These are phyloP conservation scores for Nematodospora valgi DNA, from an alignment of 805 yeast genomes.

Conservation along the genomic window DNA sequence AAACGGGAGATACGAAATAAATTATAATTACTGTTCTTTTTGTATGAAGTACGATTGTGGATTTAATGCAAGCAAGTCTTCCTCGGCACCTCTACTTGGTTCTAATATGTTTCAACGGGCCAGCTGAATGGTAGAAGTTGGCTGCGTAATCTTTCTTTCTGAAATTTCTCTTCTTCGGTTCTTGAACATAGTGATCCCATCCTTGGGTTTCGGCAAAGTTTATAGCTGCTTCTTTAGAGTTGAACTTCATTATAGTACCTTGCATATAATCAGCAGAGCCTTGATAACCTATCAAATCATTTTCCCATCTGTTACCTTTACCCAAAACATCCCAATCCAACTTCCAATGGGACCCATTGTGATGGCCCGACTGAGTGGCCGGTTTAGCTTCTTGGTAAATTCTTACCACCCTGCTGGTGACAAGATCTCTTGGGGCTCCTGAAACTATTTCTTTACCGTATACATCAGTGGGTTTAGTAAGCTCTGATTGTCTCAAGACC, in stretches of 20 bases:
- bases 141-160: constrained; percentile 70
- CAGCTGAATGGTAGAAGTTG: constrained; percentile 66
- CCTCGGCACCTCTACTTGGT: constrained; percentile 74
- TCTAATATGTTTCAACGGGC: constrained; percentile 75
- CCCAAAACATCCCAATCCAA: constrained; percentile 80
- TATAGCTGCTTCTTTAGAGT: constrained; percentile 71
- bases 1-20: no score
- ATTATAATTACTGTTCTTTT: no score
- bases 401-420: constrained; percentile 63
- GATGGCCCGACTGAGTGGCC: constrained; percentile 75
- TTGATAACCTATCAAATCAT: constrained; percentile 84
- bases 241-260: constrained; percentile 72
- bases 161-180: constrained; percentile 73
- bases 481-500: constrained; percentile 14
- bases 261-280: constrained; percentile 78
- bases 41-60: no score
- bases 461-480: constrained; percentile 12
- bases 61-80: no score
- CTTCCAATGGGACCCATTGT: constrained; percentile 60
- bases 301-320: constrained; percentile 83
- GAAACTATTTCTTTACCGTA: constrained; percentile 56
- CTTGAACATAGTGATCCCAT: constrained; percentile 79
- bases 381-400: constrained; percentile 74
- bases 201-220: constrained; percentile 81
- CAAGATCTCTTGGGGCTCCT: constrained; percentile 73